Evolutionary conservation across 1,139 yeast genomes (phyloP).

Genomic region (Hansenula lynferdii): DNA sequence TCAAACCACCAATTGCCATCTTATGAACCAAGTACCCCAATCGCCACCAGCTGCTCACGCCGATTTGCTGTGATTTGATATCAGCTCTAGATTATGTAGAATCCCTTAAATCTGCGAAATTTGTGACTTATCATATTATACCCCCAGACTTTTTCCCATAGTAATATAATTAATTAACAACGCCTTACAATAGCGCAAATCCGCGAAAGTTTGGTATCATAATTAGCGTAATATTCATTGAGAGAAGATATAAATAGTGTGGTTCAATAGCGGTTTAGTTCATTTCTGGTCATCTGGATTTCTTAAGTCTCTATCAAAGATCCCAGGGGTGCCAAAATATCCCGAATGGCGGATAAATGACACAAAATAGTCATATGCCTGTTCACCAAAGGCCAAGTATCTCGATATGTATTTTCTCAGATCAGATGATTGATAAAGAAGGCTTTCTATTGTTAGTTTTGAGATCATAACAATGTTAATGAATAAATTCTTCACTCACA

Average conservation of each 20-base stretch:
- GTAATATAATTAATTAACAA: no score
- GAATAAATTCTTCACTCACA: no score
- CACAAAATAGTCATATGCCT: constrained; percentile 38
- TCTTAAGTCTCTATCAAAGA: constrained; percentile 2
- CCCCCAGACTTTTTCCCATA: no score
- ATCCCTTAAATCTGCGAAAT: no score
- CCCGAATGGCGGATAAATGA: constrained; percentile 10
- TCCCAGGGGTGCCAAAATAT: constrained; percentile 1
- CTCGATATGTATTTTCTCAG: constrained; percentile 48
- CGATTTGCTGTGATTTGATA: no score
- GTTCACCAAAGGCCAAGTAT: constrained; percentile 49
- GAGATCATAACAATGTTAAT: not conserved
- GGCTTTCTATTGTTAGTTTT: not conserved
- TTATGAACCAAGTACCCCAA: not conserved
- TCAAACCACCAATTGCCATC: not conserved
- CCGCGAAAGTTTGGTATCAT: no score
- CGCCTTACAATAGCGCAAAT: no score
- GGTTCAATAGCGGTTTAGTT: no score
- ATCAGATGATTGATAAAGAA: constrained; percentile 31
- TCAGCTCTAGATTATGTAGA: no score
- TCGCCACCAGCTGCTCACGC: no score
- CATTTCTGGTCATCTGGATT: not conserved
- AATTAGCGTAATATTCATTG: no score
- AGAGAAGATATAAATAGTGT: not conserved
- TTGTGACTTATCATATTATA: no score